Evolutionary conservation across 768 basidiomycete genomes (phyloP), one percentile per base, ranked within the genome.

Genomic region (Kwoniella bestiolae): DNA sequence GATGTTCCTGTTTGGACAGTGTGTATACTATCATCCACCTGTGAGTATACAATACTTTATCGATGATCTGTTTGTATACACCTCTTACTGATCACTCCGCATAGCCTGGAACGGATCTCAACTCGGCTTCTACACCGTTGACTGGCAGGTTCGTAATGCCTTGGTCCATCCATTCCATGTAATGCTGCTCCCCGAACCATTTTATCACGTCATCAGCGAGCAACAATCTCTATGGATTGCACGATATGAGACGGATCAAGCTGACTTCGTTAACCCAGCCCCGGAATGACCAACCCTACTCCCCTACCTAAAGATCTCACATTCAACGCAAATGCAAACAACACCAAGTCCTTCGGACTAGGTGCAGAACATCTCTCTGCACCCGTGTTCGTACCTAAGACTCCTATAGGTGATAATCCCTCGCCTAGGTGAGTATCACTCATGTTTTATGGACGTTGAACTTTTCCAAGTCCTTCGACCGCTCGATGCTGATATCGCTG

Each of bases 341-440:
- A n/a, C n/a, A n/a, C n/a, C n/a, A n/a, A n/a, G n/a, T 49, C 67
- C 23, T 41, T 55, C n/a, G 67, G 65, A 1, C 60, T 77, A 1
- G 69, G 71, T 8, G 71, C 69, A 5, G 72, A 71, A 53, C 72
- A 75, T 32, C 68, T 75, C 7, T 49, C 74, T 23, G 78, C 78
- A 9, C 78, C 78, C 29, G 76, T 73, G 0, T 79, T 79, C 45
- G 78, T 79, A 6, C 78, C 78, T 14, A 77, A 78, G 52, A 70
- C 73, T 2, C 70, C 76, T 1, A 64, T 66, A 7, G 66, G 49
- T 3, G 70, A 68, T 12, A 63, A 60, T 25, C 58, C 51, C 3
- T 70, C 72, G 5, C 67, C 76, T 12, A 60, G 63, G 74, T 74
- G 32, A 52, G 70, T 67, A 26, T 5, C 8, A 4, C 25, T 58